Base-by-base conservation (phyloP, 1,139 yeast species). In the Keqinozyma sinolaborantium region DNA sequence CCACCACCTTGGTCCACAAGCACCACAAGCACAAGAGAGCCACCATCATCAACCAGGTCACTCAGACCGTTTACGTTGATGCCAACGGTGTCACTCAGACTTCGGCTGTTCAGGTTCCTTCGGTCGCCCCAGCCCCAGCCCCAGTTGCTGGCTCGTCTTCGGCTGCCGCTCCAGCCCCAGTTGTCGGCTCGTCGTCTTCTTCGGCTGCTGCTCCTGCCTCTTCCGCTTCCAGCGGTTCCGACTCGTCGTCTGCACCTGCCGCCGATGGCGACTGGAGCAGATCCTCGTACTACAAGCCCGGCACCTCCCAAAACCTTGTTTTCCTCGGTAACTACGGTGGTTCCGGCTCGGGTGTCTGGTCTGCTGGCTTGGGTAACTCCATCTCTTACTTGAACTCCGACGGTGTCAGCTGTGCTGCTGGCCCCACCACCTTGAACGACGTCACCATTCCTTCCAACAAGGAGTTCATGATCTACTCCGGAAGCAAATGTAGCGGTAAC, bases 311-410 rank as follows among this genome's bases (percentile, higher is more conserved):
- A 47, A 88, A 88, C 57, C 70, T 83, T 47, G 80, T 81, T 25
- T 90, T 92, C 75, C 70, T 90, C 67, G 92, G 90, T 77, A 76
- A 82, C 56, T 69, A 73, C 46, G 97, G 97, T 57, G 95, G 90
- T 45, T 61, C 76, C 24, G 87, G 86, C 33, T 83, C 95, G 13
- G 96, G 96, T 63, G 74, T 73, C 29, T 87, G 86, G 82, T 85
- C 92, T 29, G 51, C 79, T 24, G 70, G 83, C 55, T 87, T 86
- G 60, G 98, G 98, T 59, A 83, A 83, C 76, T 92, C 97, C 30
- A 72, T 92, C 42, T 85, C 97, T 5, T 92, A 73, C 60, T 81
- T 85, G 41, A 83, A 76, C 44, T 45, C 81, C 11, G 88, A 88
- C 51, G 95, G 95, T 59, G 64, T 72, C 29, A 71, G 80, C 34